Evolutionary conservation across 1,284 basidiomycete genomes (phyloP), one percentile per base, ranked within the genome.

Genomic region (Tremellales sp.): DNA sequence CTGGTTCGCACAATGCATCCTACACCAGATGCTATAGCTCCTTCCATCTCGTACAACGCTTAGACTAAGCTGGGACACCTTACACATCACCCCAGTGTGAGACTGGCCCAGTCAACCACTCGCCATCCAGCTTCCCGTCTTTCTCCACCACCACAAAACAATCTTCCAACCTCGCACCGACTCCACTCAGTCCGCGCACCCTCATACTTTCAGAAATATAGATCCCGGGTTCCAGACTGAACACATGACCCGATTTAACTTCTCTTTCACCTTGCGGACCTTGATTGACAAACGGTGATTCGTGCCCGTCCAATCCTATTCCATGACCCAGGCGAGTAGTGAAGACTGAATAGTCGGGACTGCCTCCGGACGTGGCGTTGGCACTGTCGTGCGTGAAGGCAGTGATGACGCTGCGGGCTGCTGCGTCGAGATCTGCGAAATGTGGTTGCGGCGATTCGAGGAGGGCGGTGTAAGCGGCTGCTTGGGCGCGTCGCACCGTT

Each of bases 201-300:
- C 46, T 43, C n/a, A 49, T 36, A 1, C 49, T 54, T 2, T 43
- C 25, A 6, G 68, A 67, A 46, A 90, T 84, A 69, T 91, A 91
- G 25, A 91, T 77, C 0, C 88, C 87, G 2, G 88, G 89, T 68
- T 92, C 88, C 59, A 89, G 78, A 6, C 85, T 88, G 72, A 91
- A 89, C 0, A 84, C 78, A 62, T 89, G 83, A 1, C 87, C 86
- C 0, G 69, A 68, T 40, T 79, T 72, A 45, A 89, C 81, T 22
- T 79, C 58, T 21, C 53, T 54, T 13, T 60, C 47, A 12, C 68
- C 68, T 5, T 63, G 52, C 3, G 50, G 45, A 8, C 85, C 85
- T 25, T 86, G 85, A 45, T 81, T 80, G 25, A 90, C 76, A 69
- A 89, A 91, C 1, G 88, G 89, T 4, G 78, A 76, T 73, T 92